phyloP scores from a whole-genome alignment of 2,329 filamentous ascomycete species.

The Leptodontidium sp. region DNA sequence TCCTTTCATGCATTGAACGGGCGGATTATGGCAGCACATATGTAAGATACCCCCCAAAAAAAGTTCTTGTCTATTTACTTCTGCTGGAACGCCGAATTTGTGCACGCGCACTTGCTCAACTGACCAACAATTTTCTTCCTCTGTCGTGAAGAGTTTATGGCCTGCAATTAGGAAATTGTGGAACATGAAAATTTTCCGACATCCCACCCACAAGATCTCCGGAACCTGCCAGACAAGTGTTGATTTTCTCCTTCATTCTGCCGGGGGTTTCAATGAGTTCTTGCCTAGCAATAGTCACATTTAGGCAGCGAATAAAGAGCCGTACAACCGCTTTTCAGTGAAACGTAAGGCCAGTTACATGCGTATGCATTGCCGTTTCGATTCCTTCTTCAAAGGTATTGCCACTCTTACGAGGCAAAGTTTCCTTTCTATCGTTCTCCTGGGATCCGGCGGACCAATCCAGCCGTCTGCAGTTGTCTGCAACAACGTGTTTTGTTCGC shows the following conservation, averaged over 20 bases:
- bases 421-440: not conserved
- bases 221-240: not conserved
- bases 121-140: not conserved
- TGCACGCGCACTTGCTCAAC: not conserved
- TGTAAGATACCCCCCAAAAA: slow-evolving; percentile 21
- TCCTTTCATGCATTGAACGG: not conserved
- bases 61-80: not conserved
- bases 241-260: not conserved
- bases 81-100: not conserved
- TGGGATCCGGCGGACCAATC: not conserved
- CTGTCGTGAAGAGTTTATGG: too few species aligned
- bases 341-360: not conserved
- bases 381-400: not conserved
- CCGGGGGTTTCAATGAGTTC: not conserved
- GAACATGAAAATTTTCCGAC: not conserved
- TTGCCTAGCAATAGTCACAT: not conserved
- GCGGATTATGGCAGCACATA: slow-evolving; percentile 7
- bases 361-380: not conserved
- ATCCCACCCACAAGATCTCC: not conserved
- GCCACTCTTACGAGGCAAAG: not conserved
- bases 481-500: not conserved
- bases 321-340: not conserved
- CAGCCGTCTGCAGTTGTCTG: not conserved
- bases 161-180: not conserved
- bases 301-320: not conserved